Conservation (phyloP, 164 flowering plant species). For the Dillenia turbinata region DNA sequence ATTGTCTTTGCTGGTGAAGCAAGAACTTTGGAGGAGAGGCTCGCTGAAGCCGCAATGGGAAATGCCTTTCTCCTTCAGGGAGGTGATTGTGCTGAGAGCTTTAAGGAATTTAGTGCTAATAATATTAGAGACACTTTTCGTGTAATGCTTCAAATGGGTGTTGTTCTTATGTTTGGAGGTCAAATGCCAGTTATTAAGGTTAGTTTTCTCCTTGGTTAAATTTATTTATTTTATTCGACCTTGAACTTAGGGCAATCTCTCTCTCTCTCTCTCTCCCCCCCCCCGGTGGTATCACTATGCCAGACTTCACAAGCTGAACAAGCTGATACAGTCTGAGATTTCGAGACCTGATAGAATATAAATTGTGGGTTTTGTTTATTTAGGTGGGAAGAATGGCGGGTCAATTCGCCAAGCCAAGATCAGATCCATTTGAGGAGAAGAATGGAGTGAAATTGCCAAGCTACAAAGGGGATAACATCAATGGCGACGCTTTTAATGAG, state of each 20-base stretch:
- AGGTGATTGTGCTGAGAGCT: conserved; percentile 31
- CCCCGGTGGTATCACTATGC: too few species aligned
- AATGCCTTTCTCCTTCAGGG: conserved; percentile 25
- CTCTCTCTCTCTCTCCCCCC: too few species aligned
- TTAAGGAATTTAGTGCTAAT: conserved; percentile 23
- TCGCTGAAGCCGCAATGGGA: conserved; percentile 21
- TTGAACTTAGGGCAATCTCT: too few species aligned
- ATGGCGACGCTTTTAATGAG: conserved; percentile 23
- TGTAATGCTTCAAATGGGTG: conserved; percentile 22
- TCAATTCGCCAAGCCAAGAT: conserved; percentile 27
- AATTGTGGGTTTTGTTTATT: background rate
- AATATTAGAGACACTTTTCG: conserved; percentile 24
- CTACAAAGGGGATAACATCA: conserved; percentile 26
- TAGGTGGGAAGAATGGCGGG: conserved; percentile 32
- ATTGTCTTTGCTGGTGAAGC: conserved; percentile 29
- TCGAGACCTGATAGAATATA: too few species aligned
- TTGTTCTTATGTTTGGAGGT: conserved; percentile 24
- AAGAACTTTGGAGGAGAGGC: conserved; percentile 17
- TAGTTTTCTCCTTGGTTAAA: background rate
- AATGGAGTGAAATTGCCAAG: conserved; percentile 24
- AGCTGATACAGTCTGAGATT: too few species aligned
- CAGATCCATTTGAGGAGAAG: conserved; percentile 21
- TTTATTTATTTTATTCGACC: too few species aligned
- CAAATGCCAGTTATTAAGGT: conserved; percentile 26
- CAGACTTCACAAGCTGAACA: too few species aligned